Percentiles rank a stretch among this genome's conserved stretches.
phyloP scores from a whole-genome alignment of 139 green algal genomes.

The Eudorina sp. region DNA sequence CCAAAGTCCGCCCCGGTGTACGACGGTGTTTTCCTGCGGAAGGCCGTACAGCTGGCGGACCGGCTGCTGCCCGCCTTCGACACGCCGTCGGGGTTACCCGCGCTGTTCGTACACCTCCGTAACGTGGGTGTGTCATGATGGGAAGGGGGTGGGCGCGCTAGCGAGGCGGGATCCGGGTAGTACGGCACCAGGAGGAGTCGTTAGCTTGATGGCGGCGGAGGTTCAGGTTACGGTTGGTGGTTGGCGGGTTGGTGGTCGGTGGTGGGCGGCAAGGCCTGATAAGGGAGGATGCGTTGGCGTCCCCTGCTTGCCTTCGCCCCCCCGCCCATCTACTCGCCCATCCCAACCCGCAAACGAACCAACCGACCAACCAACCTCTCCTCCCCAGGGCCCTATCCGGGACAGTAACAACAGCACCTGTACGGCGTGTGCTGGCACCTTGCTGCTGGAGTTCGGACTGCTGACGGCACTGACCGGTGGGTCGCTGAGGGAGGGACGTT shows the following conservation, averaged over 20 bases:
- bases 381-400: background rate
- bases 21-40: slow-evolving; percentile 70
- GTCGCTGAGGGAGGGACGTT: slow-evolving; percentile 18
- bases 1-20: slow-evolving; percentile 52
- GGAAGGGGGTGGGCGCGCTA: background rate
- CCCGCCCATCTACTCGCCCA: too few species aligned
- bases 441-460: slow-evolving; percentile 90
- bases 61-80: slow-evolving; percentile 89
- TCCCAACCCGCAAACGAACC: too few species aligned
- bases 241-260: too few species aligned
- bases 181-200: too few species aligned
- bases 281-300: too few species aligned
- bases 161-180: background rate
- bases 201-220: too few species aligned
- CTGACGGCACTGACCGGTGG: slow-evolving; percentile 79
- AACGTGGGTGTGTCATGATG: slow-evolving; percentile 55
- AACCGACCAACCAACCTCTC: too few species aligned
- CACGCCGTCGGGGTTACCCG: slow-evolving; percentile 81
- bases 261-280: too few species aligned
- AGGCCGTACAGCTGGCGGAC: slow-evolving; percentile 78
- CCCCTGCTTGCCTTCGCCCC: too few species aligned
- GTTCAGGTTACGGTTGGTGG: too few species aligned
- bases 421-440: slow-evolving; percentile 88
- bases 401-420: slow-evolving; percentile 76
- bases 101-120: slow-evolving; percentile 82